phyloP scores from a whole-genome alignment of 31 red algal genomes.

The Asparagopsis taxiformis region DNA sequence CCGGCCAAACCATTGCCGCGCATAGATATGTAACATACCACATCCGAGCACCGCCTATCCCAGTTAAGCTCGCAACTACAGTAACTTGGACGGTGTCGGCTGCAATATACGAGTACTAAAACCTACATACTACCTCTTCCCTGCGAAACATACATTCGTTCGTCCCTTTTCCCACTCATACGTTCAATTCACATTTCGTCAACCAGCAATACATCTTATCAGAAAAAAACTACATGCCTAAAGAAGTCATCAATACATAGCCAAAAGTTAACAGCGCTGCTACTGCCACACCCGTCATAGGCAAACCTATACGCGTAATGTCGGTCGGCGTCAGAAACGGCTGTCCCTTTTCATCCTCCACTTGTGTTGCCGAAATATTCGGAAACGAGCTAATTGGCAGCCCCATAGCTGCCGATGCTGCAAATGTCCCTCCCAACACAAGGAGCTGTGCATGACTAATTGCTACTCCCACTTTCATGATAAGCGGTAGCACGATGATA shows the following conservation, averaged over 20 bases:
- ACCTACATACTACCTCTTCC: no score
- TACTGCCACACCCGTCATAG: slow-evolving; percentile 63
- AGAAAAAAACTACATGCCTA: slow-evolving; percentile 43
- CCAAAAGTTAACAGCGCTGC: slow-evolving; percentile 41
- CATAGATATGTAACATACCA: no score
- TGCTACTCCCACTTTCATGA: slow-evolving; percentile 75
- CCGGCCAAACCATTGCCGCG: no score
- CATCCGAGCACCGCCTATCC: no score
- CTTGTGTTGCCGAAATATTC: slow-evolving; percentile 85
- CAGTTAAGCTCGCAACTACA: no score
- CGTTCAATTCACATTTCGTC: no score
- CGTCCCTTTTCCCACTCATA: no score
- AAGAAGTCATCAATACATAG: slow-evolving; percentile 46
- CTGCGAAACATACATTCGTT: no score
- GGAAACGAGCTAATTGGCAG: slow-evolving; percentile 86
- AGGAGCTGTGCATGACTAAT: slow-evolving; percentile 85
- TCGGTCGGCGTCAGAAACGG: slow-evolving; percentile 69
- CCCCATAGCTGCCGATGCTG: slow-evolving; percentile 92
- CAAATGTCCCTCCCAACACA: slow-evolving; percentile 87
- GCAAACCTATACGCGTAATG: slow-evolving; percentile 52
- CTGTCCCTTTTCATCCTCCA: slow-evolving; percentile 80
- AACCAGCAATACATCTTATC: no score
- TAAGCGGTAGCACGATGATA: slow-evolving; percentile 85
- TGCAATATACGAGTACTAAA: no score
- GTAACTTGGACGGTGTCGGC: no score